Evolutionary conservation across 2,329 filamentous ascomycete genomes (phyloP).

Genomic region (Arthrobotrys sinensis): DNA sequence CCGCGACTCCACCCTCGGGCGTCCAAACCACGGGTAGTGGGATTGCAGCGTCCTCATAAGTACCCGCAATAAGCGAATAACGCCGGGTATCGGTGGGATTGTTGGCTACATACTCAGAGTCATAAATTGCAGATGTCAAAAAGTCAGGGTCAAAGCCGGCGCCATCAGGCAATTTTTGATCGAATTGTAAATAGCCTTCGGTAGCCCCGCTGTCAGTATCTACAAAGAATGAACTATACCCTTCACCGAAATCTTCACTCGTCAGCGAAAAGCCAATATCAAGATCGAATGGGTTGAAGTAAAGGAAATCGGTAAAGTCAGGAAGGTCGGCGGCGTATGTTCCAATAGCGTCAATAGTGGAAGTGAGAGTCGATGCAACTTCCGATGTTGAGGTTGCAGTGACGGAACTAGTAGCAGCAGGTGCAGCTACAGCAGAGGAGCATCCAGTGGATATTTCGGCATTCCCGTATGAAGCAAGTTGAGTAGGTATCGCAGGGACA

Average conservation of each 20-base stretch:
- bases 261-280: not conserved
- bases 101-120: not conserved
- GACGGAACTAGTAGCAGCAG: not conserved
- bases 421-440: constrained; percentile 4
- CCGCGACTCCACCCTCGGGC: not conserved
- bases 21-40: not conserved
- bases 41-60: not conserved
- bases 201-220: not conserved
- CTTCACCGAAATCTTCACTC: not conserved
- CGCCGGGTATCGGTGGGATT: not conserved
- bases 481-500: not conserved
- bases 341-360: not conserved
- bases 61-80: too few species aligned
- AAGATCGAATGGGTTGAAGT: not conserved
- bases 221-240: not conserved
- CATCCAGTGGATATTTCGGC: constrained; percentile 2
- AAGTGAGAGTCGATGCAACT: not conserved
- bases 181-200: not conserved
- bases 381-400: not conserved
- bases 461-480: not conserved
- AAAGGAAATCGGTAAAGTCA: not conserved
- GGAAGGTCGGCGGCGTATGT: not conserved
- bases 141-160: not conserved
- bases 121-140: not conserved
- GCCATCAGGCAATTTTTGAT: not conserved